Percentiles rank a stretch among this genome's conserved stretches.
phyloP scores from a whole-genome alignment of 176 grass and related monocot species.

The Echinochloa phyllopogon region DNA sequence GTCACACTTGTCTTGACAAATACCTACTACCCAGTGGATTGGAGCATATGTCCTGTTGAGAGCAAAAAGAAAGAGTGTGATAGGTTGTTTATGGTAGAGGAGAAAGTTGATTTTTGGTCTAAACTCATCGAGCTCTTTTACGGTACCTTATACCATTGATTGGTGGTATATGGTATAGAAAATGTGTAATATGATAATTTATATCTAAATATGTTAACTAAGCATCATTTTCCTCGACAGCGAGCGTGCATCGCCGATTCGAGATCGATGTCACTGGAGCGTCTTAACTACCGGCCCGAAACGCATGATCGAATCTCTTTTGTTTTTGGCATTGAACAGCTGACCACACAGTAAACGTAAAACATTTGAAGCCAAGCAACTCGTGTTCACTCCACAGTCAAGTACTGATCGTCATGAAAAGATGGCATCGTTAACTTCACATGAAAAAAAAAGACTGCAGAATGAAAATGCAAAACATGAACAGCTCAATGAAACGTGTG shows the following conservation, averaged over 20 bases:
- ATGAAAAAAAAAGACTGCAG: not conserved
- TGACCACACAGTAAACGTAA: not conserved
- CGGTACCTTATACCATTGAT: too few relatives aligned
- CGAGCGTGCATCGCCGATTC: too few relatives aligned
- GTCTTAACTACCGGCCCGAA: too few relatives aligned
- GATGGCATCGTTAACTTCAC: not conserved
- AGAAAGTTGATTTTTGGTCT: constrained; percentile 40
- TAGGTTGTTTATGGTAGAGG: constrained; percentile 21
- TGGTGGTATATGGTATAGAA: too few relatives aligned
- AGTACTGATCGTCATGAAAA: not conserved
- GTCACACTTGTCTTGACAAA: constrained; percentile 36
- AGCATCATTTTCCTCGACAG: too few relatives aligned
- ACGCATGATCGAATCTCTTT: too few relatives aligned
- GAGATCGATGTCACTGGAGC: too few relatives aligned
- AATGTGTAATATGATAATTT: too few relatives aligned
- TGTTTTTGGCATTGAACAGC: not conserved
- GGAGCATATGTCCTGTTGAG: constrained; percentile 23
- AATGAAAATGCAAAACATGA: too few relatives aligned
- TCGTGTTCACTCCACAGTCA: not conserved
- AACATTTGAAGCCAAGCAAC: not conserved
- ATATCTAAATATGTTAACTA: too few relatives aligned
- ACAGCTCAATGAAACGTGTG: too few relatives aligned
- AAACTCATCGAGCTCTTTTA: too few relatives aligned
- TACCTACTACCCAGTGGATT: constrained; percentile 31
- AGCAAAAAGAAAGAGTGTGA: not conserved